A percentile compares a stretch with the other conserved stretches of the same genome.
phyloP scores from a whole-genome alignment of 192 early-diverging fungal genomes.

The Podila epicladia region DNA sequence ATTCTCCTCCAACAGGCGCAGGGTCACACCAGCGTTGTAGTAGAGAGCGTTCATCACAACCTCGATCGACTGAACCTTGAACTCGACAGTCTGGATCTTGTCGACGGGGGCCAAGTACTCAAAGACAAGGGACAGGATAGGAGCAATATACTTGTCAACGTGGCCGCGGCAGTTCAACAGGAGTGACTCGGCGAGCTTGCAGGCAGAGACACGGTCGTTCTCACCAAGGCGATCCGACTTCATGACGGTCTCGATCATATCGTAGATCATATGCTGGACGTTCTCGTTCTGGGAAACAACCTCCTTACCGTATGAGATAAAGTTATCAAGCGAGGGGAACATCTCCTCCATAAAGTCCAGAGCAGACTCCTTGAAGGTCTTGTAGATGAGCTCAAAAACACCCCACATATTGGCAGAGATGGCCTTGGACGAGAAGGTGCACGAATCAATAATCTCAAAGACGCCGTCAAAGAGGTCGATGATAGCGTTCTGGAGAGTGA shows the following conservation, averaged over 20 bases:
- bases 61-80: constrained; percentile 83
- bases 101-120: constrained; percentile 66
- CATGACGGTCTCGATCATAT: constrained; percentile 89
- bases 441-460: constrained; percentile 91
- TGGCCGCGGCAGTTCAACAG: constrained; percentile 85
- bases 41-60: constrained; percentile 85
- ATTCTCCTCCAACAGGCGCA: constrained; percentile 82
- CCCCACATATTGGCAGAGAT: constrained; percentile 89
- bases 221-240: constrained; percentile 80
- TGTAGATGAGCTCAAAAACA: constrained; percentile 82
- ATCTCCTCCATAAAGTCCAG: constrained; percentile 93
- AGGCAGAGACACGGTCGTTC: constrained; percentile 82
- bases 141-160: constrained; percentile 81
- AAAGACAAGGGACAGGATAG: constrained; percentile 75
- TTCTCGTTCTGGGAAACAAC: constrained; percentile 73
- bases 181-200: constrained; percentile 87
- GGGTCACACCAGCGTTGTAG: constrained; percentile 85
- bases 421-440: constrained; percentile 83
- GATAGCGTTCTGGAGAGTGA: constrained; percentile 80
- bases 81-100: constrained; percentile 69
- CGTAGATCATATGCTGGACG: constrained; percentile 79
- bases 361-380: constrained; percentile 82
- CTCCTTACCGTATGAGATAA: constrained; percentile 85
- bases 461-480: constrained; percentile 86
- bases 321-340: constrained; percentile 91